These are phyloP conservation scores for Chaetomiaceae sp. DNA, from an alignment of 2,329 filamentous ascomycete genomes.

Conservation along the genomic window DNA sequence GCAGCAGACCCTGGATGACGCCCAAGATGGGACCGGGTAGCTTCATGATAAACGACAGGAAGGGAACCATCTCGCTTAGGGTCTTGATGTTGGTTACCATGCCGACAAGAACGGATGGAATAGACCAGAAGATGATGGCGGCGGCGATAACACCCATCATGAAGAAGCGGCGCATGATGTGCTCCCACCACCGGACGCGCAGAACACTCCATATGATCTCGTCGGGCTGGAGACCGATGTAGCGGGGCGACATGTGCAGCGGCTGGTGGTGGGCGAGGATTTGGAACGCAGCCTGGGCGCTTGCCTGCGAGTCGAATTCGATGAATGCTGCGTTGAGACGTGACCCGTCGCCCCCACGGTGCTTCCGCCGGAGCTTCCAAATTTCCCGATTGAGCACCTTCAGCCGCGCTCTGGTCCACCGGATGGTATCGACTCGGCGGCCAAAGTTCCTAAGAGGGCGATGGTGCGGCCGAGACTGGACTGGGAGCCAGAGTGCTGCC, in stretches of 20 bases:
- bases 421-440: conserved; percentile 82
- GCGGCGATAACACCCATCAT: conserved; percentile 64
- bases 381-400: conserved; percentile 36
- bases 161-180: conserved; percentile 62
- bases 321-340: conserved; percentile 79
- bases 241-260: conserved; percentile 78
- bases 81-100: conserved; percentile 77
- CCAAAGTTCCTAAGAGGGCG: conserved; percentile 59
- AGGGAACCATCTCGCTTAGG: conserved; percentile 60
- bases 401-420: conserved; percentile 71
- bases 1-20: conserved; percentile 78
- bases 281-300: conserved; percentile 83
- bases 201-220: conserved; percentile 88
- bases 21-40: conserved; percentile 68
- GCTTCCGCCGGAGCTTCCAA: conserved; percentile 49
- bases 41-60: conserved; percentile 67
- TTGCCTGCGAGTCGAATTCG: conserved; percentile 77
- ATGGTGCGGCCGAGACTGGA: conserved; percentile 67
- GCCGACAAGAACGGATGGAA: conserved; percentile 74
- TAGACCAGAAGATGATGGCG: conserved; percentile 80
- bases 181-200: conserved; percentile 64
- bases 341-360: conserved; percentile 59
- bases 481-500: conserved; percentile 62
- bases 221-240: conserved; percentile 71
- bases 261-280: conserved; percentile 75